Base-by-base conservation (phyloP, 1,284 basidiomycete species). In the Ceratobasidium sp. region DNA sequence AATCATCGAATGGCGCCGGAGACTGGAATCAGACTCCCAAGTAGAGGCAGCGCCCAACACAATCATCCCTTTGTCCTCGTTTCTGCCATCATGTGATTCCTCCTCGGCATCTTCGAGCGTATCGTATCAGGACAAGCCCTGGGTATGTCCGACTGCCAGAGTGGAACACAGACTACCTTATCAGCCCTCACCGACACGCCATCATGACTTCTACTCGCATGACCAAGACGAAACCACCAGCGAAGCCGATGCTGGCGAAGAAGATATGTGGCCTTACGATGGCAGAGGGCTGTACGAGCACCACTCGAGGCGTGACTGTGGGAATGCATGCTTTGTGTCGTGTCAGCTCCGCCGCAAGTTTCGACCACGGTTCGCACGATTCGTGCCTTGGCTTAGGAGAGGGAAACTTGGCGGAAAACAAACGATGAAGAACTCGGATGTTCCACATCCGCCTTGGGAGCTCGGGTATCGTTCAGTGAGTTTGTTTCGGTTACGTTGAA, bases 381-480 rank as follows among this genome's bases (percentile, higher is more conserved):
- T 51, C 27, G 29, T 53, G 41, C 4, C 64, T 49, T 7, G 64
- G 43, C 13, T 64, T 24, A 3, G 24, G 49, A 31, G 31, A 22
- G 19, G n/a, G 31, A 34, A 48, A 39, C 22, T 48, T 13, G 14
- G 29, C 13, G 48, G 24, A 22, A 41, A 68, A 27, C 24, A 14
- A 34, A 34, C 7, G 39, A 58, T 69, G 66, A 29, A 43, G 31
- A 69, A 69, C n/a, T 69, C 66, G 39, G 66, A 56, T 29, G 37
- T 69, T 6, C 66, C 66, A 19, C 66, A 69, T 46, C 66, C 66
- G 19, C 66, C 66, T 39, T 69, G 66, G 66, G 41, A 3, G 39
- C 13, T 69, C 4, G 16, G 9, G 34, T 69, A 69, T 69, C 54
- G 66, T n/a, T 69, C 66, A 24, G 66, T 69, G 66, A 69, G 66